These are phyloP conservation scores for Millerago galiae DNA, from an alignment of 805 yeast genomes.

Conservation along the genomic window DNA sequence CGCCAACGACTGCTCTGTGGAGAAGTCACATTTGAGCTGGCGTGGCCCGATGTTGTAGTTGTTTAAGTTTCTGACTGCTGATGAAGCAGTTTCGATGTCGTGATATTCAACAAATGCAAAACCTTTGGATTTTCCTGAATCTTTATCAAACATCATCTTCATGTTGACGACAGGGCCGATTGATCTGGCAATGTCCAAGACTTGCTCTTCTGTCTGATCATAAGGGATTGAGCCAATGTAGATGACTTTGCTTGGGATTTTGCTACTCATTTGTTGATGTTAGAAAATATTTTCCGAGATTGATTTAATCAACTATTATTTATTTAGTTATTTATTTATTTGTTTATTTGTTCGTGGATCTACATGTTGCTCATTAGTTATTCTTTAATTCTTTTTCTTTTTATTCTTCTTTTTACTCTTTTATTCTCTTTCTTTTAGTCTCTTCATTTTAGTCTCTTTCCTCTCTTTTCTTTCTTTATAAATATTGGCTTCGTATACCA, in stretches of 20 bases:
- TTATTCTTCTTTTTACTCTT: too few species aligned
- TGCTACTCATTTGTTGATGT: slow-evolving; percentile 8
- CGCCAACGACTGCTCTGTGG: slow-evolving; percentile 40
- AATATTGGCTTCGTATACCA: slow-evolving; percentile 3
- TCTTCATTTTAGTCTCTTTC: too few species aligned
- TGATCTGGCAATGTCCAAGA: slow-evolving; percentile 74
- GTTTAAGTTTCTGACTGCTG: slow-evolving; percentile 85
- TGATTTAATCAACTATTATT: too few species aligned
- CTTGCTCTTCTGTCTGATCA: slow-evolving; percentile 91
- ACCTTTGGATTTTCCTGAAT: slow-evolving; percentile 87
- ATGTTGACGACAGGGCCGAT: slow-evolving; percentile 82
- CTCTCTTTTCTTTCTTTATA: not conserved
- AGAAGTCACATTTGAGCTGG: slow-evolving; percentile 66
- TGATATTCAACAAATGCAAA: slow-evolving; percentile 79
- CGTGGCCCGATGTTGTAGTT: slow-evolving; percentile 72
- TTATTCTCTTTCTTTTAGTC: too few species aligned
- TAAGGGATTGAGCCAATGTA: slow-evolving; percentile 86
- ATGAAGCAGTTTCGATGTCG: slow-evolving; percentile 76
- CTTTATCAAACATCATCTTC: slow-evolving; percentile 76
- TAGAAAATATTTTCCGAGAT: too few species aligned
- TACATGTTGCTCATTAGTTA: too few species aligned
- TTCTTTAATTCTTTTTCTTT: too few species aligned
- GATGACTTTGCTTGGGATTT: slow-evolving; percentile 39
- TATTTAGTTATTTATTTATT: too few species aligned
- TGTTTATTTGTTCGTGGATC: too few species aligned